Percentiles rank a stretch among this genome's conserved stretches.
phyloP scores from a whole-genome alignment of 2,329 filamentous ascomycete species.

The Ceratocystis papillata region DNA sequence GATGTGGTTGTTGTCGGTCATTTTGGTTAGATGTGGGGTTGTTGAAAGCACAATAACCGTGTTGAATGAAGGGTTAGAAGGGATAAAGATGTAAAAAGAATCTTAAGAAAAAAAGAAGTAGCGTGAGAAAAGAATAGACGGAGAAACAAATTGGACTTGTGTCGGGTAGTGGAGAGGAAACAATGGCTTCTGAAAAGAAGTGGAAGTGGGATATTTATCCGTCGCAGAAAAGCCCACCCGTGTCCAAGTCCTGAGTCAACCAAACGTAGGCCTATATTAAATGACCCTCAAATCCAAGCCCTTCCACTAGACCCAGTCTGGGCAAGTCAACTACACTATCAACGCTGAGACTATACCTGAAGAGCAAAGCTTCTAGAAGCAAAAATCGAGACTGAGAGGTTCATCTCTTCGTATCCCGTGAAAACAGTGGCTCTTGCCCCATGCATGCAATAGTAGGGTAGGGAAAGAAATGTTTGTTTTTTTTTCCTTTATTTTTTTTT shows the following conservation, averaged over 20 bases:
- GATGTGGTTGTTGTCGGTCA: slow-evolving; percentile 39
- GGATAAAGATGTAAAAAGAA: not conserved
- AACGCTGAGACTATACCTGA: not conserved
- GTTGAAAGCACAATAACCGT: slow-evolving; percentile 13
- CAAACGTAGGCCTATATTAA: slow-evolving; percentile 13
- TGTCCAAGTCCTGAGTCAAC: slow-evolving; percentile 8
- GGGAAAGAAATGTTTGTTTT: no score
- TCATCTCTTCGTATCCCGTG: not conserved
- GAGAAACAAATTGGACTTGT: slow-evolving; percentile 6
- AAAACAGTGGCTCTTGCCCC: not conserved
- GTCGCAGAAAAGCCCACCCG: not conserved
- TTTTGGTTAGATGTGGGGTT: slow-evolving; percentile 18
- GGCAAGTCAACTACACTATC: slow-evolving; percentile 12
- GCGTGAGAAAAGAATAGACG: not conserved
- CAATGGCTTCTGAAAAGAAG: slow-evolving; percentile 2
- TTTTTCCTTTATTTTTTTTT: no score
- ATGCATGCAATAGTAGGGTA: no score
- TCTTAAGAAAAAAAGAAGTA: not conserved
- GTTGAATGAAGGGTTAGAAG: not conserved
- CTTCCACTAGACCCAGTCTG: slow-evolving; percentile 17
- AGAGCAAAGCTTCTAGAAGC: slow-evolving; percentile 8
- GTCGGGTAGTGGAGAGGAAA: not conserved
- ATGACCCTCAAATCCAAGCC: not conserved
- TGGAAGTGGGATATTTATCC: slow-evolving; percentile 8
- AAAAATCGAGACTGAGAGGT: not conserved